These are phyloP conservation scores for Rubus idaeus DNA, from an alignment of 306 rosid species.

Conservation along the genomic window DNA sequence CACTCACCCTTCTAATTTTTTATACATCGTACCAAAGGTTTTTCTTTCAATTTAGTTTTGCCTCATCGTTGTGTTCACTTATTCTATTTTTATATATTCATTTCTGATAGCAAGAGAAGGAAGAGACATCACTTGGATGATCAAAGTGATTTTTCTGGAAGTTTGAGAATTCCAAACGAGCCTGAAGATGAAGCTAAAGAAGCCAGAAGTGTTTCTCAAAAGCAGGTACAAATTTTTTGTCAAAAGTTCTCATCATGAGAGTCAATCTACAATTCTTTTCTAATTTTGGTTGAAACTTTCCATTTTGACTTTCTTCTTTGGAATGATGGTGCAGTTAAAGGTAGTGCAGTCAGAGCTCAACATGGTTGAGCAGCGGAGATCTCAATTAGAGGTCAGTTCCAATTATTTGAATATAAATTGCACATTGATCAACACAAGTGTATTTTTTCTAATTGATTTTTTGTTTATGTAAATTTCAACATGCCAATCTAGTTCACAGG, in stretches of 20 bases:
- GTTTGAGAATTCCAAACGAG: constrained; percentile 53
- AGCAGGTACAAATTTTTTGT: constrained; percentile 51
- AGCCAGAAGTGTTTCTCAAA: constrained; percentile 59
- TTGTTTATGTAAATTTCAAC: not conserved
- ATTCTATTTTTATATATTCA: constrained; percentile 19
- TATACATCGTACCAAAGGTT: not conserved
- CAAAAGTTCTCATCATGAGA: constrained; percentile 8
- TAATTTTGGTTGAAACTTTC: not conserved
- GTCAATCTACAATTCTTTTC: constrained; percentile 14
- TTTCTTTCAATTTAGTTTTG: constrained; percentile 12
- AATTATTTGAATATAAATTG: constrained; percentile 29
- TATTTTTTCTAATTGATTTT: not conserved
- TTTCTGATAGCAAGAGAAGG: constrained; percentile 56
- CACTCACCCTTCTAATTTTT: not conserved
- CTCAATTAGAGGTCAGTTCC: constrained; percentile 66
- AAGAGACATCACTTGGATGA: constrained; percentile 53
- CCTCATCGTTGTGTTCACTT: constrained; percentile 9
- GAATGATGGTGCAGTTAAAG: constrained; percentile 57
- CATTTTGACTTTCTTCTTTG: constrained; percentile 30
- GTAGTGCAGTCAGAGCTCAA: constrained; percentile 55
- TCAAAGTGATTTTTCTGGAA: constrained; percentile 66
- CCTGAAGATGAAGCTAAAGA: constrained; percentile 54
- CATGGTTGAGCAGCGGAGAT: constrained; percentile 52
- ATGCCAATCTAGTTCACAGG: not conserved
- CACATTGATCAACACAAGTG: not conserved